Percentiles rank a stretch among this genome's conserved stretches.
phyloP scores from a whole-genome alignment of 1,284 basidiomycete species.

The Leccinum pseudoinsigne region DNA sequence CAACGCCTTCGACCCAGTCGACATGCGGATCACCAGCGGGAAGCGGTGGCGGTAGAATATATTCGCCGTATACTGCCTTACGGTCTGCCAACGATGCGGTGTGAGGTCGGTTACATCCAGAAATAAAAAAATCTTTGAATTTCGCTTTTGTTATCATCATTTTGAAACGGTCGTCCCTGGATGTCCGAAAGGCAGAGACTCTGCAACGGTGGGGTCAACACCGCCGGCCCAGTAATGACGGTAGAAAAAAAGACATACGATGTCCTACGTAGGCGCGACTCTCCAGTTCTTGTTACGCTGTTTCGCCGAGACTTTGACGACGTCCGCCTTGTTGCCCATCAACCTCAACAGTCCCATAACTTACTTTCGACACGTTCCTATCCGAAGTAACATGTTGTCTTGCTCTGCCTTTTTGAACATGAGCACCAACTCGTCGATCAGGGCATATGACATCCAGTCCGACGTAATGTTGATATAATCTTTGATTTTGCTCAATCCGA shows the following conservation, averaged over 20 bases:
- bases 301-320: slow-evolving; percentile 59
- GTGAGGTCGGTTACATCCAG: too few relatives aligned
- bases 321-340: slow-evolving; percentile 87
- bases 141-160: neutral
- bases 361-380: slow-evolving; percentile 98
- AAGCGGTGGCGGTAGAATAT: slow-evolving; percentile 15
- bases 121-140: too few relatives aligned
- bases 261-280: slow-evolving; percentile 96
- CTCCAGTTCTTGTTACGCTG: slow-evolving; percentile 99
- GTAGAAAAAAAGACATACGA: slow-evolving; percentile 53
- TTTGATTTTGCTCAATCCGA: slow-evolving; percentile 55
- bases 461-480: slow-evolving; percentile 99
- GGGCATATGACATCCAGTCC: slow-evolving; percentile 96
- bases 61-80: too few relatives aligned
- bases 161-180: slow-evolving; percentile 43
- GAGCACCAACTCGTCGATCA: slow-evolving; percentile 98
- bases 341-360: slow-evolving; percentile 92
- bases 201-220: slow-evolving; percentile 37
- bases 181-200: slow-evolving; percentile 95
- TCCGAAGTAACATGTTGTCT: slow-evolving; percentile 71
- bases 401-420: slow-evolving; percentile 83
- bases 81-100: too few relatives aligned
- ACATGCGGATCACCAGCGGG: too few relatives aligned
- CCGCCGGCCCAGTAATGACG: neutral
- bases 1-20: too few relatives aligned